Evolutionary conservation across 345 rosid genomes (phyloP).

Genomic region (Acer yangbiense): DNA sequence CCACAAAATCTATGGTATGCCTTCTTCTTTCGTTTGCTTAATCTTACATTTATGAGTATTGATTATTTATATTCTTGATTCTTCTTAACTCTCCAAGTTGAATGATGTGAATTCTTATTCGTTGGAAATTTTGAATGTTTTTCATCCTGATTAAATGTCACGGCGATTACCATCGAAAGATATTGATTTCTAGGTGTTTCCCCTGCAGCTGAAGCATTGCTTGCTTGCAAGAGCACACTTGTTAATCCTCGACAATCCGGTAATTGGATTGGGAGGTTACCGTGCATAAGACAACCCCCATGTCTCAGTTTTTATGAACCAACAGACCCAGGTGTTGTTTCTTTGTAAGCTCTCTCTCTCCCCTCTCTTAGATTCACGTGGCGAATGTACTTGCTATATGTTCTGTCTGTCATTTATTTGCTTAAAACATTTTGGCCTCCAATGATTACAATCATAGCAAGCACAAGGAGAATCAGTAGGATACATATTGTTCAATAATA

Average conservation of each 20-base stretch:
- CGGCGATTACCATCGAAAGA: not conserved
- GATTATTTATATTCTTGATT: not conserved
- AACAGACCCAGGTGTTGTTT: conserved; percentile 30
- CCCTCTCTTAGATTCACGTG: not conserved
- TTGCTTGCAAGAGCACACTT: conserved; percentile 30
- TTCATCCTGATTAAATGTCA: not conserved
- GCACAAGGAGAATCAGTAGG: not conserved
- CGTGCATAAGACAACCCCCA: conserved; percentile 37
- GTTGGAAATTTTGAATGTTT: not conserved
- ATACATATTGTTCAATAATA: not conserved
- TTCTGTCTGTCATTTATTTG: not conserved
- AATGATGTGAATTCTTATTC: not conserved
- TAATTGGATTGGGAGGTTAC: conserved; percentile 24
- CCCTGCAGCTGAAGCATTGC: conserved; percentile 39
- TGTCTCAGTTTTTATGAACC: conserved; percentile 22
- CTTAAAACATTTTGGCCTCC: not conserved
- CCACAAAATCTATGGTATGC: conserved; percentile 31
- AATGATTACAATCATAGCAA: not conserved
- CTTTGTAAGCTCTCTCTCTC: conserved; percentile 36
- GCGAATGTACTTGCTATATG: not conserved
- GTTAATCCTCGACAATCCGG: conserved; percentile 17
- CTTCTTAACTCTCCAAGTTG: not conserved
- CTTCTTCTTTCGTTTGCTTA: not conserved
- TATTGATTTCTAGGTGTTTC: conserved; percentile 9
- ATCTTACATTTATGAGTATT: not conserved